Percentiles rank a stretch among this genome's conserved stretches.
phyloP scores from a whole-genome alignment of 805 yeast genomes.

The Lipomyces japonicus region DNA sequence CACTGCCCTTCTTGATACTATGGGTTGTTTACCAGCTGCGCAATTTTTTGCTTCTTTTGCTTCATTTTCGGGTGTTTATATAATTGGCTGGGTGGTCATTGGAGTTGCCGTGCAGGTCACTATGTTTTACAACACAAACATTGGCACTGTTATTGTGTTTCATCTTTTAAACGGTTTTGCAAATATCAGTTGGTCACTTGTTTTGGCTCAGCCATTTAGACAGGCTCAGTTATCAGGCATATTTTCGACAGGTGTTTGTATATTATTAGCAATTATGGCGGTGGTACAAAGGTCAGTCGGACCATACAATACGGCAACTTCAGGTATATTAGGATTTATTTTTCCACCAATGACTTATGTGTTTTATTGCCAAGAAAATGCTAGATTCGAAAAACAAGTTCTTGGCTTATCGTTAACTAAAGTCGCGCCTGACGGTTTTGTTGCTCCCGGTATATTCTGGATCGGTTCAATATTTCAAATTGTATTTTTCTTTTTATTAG shows the following conservation, averaged over 20 bases:
- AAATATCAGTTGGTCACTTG: conserved; percentile 34
- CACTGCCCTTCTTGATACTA: conserved; percentile 33
- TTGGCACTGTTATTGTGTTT: conserved; percentile 33
- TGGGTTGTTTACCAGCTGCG: conserved; percentile 34
- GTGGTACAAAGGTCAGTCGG: conserved; percentile 31
- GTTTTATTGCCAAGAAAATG: conserved; percentile 30
- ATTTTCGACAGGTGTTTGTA: conserved; percentile 34
- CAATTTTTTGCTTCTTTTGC: conserved; percentile 32
- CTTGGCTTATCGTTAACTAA: conserved; percentile 5
- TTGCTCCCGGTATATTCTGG: conserved; percentile 25
- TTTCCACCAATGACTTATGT: conserved; percentile 39
- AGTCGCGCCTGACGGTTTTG: conserved; percentile 22
- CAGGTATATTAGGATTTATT: conserved; percentile 34
- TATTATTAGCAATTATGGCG: conserved; percentile 34
- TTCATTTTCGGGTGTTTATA: conserved; percentile 34
- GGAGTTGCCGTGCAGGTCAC: conserved; percentile 29
- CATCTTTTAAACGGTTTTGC: conserved; percentile 36
- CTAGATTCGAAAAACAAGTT: conserved; percentile 10
- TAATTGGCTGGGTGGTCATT: conserved; percentile 36
- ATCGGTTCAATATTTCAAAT: conserved; percentile 14
- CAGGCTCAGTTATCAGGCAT: conserved; percentile 37
- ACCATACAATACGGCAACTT: conserved; percentile 20
- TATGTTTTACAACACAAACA: conserved; percentile 31
- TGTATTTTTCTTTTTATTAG: conserved; percentile 8
- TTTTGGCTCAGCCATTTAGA: conserved; percentile 34